Percentiles rank a stretch among this genome's conserved stretches.
Evolutionary conservation across 2,329 filamentous ascomycete species (phyloP).

Genomic region (Colletotrichum sp.): DNA sequence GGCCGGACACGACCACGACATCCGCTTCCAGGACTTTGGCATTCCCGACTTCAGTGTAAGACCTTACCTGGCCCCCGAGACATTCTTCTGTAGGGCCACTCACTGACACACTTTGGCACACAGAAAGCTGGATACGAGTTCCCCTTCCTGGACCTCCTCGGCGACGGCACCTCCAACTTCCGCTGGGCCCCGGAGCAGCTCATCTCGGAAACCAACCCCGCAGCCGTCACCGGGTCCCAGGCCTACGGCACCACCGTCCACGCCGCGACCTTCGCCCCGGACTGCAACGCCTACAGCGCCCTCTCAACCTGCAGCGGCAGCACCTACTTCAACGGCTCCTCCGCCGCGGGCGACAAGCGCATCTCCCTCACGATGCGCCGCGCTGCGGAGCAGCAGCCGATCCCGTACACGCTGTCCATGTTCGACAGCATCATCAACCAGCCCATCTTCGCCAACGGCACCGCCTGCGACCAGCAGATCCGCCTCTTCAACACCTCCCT

Average conservation of each 20-base stretch:
- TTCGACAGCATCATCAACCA: constrained; percentile 60
- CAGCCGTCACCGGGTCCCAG: constrained; percentile 48
- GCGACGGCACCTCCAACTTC: constrained; percentile 55
- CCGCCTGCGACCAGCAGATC: constrained; percentile 47
- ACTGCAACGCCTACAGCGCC: constrained; percentile 52
- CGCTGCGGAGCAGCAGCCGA: neutral
- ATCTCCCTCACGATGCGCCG: constrained; percentile 24
- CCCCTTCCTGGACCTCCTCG: constrained; percentile 58
- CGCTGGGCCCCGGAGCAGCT: constrained; percentile 53
- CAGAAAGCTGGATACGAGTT: constrained; percentile 58
- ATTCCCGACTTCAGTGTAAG: constrained; percentile 54
- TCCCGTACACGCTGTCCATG: constrained; percentile 44
- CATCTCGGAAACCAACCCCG: constrained; percentile 44
- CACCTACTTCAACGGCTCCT: constrained; percentile 22
- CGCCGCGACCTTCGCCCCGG: constrained; percentile 48
- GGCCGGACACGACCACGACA: constrained; percentile 55
- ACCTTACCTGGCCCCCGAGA: neutral
- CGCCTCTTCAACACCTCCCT: constrained; percentile 50
- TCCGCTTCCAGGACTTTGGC: constrained; percentile 44
- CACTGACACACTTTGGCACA: neutral
- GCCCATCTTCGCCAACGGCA: constrained; percentile 47
- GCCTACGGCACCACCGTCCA: constrained; percentile 51
- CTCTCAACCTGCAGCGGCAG: neutral
- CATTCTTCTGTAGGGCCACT: neutral
- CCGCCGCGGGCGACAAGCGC: constrained; percentile 9